Conservation (phyloP, 352 stramenopile genomes). For the Globisporangium rhizosaccharum region DNA sequence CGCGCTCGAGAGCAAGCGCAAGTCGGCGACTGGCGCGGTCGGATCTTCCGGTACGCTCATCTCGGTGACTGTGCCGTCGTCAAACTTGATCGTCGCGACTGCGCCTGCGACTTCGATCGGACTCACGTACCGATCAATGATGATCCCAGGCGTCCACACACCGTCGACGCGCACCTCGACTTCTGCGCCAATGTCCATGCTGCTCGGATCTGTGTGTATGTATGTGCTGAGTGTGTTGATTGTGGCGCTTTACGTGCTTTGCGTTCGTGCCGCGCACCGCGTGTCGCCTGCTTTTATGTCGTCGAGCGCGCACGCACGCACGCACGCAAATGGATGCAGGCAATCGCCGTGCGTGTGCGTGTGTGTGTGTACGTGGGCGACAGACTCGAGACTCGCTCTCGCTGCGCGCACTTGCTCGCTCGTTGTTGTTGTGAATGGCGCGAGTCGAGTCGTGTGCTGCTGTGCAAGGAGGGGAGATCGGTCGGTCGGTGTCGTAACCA, state of each 20-base stretch:
- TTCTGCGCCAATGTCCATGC: constrained; percentile 61
- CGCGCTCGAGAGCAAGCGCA: constrained; percentile 20
- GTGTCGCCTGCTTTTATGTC: neutral
- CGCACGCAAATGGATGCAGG: no score
- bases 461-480: neutral
- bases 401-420: no score
- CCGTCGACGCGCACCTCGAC: constrained; percentile 49
- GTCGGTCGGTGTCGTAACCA: neutral
- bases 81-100: constrained; percentile 59
- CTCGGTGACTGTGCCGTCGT: constrained; percentile 48
- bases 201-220: constrained; percentile 1
- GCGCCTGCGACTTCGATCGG: constrained; percentile 43
- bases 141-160: constrained; percentile 42
- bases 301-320: no score
- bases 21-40: constrained; percentile 15
- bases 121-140: constrained; percentile 63
- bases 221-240: neutral
- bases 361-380: no score
- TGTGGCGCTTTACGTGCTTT: neutral
- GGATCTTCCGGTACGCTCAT: constrained; percentile 37
- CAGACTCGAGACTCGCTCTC: neutral
- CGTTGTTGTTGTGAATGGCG: neutral
- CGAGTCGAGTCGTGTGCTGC: neutral
- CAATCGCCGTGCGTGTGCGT: no score
- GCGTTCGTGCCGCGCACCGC: neutral